phyloP scores from a whole-genome alignment of 345 rosid species.

The Salix caprea region DNA sequence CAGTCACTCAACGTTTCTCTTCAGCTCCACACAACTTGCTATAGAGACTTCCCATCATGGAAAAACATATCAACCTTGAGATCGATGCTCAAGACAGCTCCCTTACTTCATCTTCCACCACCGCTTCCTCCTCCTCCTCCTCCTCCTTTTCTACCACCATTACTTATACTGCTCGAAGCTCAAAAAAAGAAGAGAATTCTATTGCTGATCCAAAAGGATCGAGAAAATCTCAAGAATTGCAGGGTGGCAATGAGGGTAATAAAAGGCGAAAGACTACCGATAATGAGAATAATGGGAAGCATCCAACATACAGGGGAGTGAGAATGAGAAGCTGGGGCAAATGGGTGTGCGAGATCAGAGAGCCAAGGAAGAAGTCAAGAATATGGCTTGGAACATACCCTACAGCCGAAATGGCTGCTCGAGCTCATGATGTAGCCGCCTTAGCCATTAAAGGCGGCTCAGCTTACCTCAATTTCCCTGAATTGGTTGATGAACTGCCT shows the following conservation, averaged over 20 bases:
- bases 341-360: conserved; percentile 84
- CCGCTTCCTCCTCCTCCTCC: conserved; percentile 16
- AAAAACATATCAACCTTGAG: conserved; percentile 42
- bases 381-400: conserved; percentile 81
- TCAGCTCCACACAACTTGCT: conserved; percentile 1
- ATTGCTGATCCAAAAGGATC: conserved; percentile 23
- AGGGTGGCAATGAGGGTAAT: conserved; percentile 1
- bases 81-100: conserved; percentile 35
- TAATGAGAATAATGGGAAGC: conserved; percentile 25
- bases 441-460: conserved; percentile 65
- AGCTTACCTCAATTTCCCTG: conserved; percentile 65
- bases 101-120: conserved; percentile 22
- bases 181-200: conserved; percentile 4
- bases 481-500: conserved; percentile 43
- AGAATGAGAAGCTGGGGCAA: conserved; percentile 84
- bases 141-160: conserved; percentile 28
- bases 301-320: conserved; percentile 63
- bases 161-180: conserved; percentile 10
- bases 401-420: conserved; percentile 80
- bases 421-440: conserved; percentile 78
- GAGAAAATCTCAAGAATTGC: conserved; percentile 31
- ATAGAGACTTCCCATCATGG: conserved; percentile 23
- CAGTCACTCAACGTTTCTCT: conserved; percentile 27
- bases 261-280: conserved; percentile 27
- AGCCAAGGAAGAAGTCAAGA: conserved; percentile 73